Conservation (phyloP, 2,329 filamentous ascomycete genomes). For the Epichloe gansuensis region DNA sequence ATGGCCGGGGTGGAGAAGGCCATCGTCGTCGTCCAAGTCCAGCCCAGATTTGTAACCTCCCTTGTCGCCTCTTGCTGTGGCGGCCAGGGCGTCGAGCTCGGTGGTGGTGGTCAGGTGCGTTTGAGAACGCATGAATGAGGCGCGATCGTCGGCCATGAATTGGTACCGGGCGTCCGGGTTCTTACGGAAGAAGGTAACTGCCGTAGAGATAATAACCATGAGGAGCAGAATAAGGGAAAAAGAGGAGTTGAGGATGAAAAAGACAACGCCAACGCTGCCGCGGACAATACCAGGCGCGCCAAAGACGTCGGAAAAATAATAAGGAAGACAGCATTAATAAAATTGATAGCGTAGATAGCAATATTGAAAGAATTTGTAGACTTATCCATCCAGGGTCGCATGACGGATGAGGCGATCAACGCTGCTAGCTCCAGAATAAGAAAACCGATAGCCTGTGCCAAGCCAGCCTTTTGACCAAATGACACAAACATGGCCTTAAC, state of each 20-base stretch:
- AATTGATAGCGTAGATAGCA: slow-evolving; percentile 76
- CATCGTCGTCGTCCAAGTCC: slow-evolving; percentile 31
- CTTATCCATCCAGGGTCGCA: slow-evolving; percentile 98
- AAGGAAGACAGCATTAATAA: slow-evolving; percentile 77
- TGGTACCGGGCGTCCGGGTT: slow-evolving; percentile 90
- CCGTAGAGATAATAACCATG: slow-evolving; percentile 51
- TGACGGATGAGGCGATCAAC: slow-evolving; percentile 62
- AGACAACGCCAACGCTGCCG: slow-evolving; percentile 76
- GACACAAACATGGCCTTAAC: slow-evolving; percentile 82
- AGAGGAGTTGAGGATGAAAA: slow-evolving; percentile 76
- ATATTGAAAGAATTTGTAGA: slow-evolving; percentile 95
- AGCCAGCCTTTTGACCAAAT: slow-evolving; percentile 57
- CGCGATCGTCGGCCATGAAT: slow-evolving; percentile 87
- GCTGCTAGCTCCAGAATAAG: slow-evolving; percentile 69
- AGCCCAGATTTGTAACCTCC: slow-evolving; percentile 22
- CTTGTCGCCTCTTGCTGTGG: slow-evolving; percentile 71
- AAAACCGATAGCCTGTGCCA: slow-evolving; percentile 71
- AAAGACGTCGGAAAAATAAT: slow-evolving; percentile 75
- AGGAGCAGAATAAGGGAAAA: slow-evolving; percentile 74
- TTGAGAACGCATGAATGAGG: slow-evolving; percentile 93
- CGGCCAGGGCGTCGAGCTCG: slow-evolving; percentile 78
- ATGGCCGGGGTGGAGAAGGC: slow-evolving; percentile 26
- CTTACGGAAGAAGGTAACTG: slow-evolving; percentile 68
- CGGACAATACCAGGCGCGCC: slow-evolving; percentile 70
- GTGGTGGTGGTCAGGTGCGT: slow-evolving; percentile 63